Percentiles rank a stretch among this genome's conserved stretches.
These are phyloP conservation scores for Fonsecaea pedrosoi DNA, from an alignment of 2,329 filamentous ascomycete genomes.

Conservation along the genomic window DNA sequence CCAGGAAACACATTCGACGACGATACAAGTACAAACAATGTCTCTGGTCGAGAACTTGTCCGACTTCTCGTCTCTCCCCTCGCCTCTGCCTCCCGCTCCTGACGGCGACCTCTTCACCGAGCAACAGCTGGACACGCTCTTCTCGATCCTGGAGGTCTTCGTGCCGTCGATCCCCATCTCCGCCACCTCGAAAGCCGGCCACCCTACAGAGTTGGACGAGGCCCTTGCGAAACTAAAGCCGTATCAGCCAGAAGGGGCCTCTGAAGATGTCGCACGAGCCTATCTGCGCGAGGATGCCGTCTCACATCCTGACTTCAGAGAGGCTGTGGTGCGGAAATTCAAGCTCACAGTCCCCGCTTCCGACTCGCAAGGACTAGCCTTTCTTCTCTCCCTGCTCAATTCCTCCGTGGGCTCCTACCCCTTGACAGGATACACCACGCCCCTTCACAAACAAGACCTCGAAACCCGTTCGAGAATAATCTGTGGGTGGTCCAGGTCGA, in stretches of 20 bases:
- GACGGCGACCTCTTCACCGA: constrained; percentile 57
- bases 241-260: constrained; percentile 45
- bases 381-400: constrained; percentile 62
- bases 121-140: constrained; percentile 65
- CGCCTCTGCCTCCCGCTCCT: constrained; percentile 57
- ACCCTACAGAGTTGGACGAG: constrained; percentile 12
- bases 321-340: constrained; percentile 57
- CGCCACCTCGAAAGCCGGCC: constrained; percentile 40
- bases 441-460: constrained; percentile 61
- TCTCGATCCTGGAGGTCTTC: constrained; percentile 64
- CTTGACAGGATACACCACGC: constrained; percentile 63
- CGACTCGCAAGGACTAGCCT: constrained; percentile 56
- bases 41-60: constrained; percentile 22
- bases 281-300: constrained; percentile 59
- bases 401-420: constrained; percentile 63
- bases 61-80: constrained; percentile 45
- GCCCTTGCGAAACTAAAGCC: constrained; percentile 39
- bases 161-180: constrained; percentile 58
- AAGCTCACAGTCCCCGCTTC: constrained; percentile 57
- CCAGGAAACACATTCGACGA: too few species aligned
- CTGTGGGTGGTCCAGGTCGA: constrained; percentile 59
- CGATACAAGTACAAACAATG: constrained; percentile 11
- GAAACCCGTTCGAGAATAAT: constrained; percentile 62
- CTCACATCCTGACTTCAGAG: constrained; percentile 58
- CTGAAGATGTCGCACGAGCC: constrained; percentile 48